Conservation (phyloP, 208 protist species). For the Kentomonas sorsogonicus region DNA sequence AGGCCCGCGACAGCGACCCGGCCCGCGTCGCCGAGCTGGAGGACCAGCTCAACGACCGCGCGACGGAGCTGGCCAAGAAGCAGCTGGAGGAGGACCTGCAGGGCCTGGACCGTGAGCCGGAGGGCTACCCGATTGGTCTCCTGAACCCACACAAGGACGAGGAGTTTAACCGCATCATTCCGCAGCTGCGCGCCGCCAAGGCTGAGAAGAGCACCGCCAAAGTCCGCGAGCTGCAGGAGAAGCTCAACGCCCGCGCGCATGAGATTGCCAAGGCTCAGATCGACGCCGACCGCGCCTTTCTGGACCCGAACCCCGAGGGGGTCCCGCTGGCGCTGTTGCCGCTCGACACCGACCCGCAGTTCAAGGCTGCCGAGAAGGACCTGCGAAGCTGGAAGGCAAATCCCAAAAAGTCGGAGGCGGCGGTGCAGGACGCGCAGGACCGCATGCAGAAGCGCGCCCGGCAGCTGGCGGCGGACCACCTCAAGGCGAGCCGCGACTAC, state of each 20-base stretch:
- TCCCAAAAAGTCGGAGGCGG: constrained; percentile 19
- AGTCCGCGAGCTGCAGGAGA: constrained; percentile 36
- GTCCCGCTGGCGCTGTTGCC: constrained; percentile 52
- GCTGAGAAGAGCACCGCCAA: constrained; percentile 16
- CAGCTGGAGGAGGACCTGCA: constrained; percentile 59
- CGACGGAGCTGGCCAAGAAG: constrained; percentile 47
- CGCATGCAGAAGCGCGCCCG: constrained; percentile 48
- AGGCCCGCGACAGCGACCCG: constrained; percentile 25
- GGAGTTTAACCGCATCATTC: constrained; percentile 36
- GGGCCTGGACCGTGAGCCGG: constrained; percentile 48
- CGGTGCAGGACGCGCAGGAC: constrained; percentile 30
- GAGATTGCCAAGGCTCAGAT: constrained; percentile 51
- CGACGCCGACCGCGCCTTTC: constrained; percentile 36
- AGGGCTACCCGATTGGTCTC: constrained; percentile 46
- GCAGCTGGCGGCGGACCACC: constrained; percentile 48
- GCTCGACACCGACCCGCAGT: constrained; percentile 54
- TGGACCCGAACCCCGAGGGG: constrained; percentile 56
- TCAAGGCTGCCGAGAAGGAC: constrained; percentile 53
- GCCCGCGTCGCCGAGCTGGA: constrained; percentile 48
- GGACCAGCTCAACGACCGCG: constrained; percentile 55
- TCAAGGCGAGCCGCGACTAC: constrained; percentile 46
- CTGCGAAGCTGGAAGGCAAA: constrained; percentile 38
- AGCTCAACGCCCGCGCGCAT: constrained; percentile 52
- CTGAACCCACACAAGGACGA: constrained; percentile 50
- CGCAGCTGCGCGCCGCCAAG: constrained; percentile 39